Percentiles rank a stretch among this genome's conserved stretches.
phyloP scores from a whole-genome alignment of 2,329 filamentous ascomycete species.

The Periconia sp. region DNA sequence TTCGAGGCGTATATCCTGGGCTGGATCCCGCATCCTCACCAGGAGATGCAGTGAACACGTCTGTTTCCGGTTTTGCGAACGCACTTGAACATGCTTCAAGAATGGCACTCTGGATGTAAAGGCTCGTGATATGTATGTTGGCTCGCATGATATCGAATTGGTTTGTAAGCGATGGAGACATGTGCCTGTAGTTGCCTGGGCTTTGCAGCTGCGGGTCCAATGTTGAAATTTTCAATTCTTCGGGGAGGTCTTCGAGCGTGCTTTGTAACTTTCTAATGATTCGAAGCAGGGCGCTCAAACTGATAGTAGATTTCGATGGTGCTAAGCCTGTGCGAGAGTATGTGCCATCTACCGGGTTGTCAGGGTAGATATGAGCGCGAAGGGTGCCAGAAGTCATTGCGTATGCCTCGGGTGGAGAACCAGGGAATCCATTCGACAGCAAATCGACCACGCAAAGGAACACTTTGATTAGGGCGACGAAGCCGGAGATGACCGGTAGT shows the following conservation, averaged over 20 bases:
- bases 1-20: conserved; percentile 10
- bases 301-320: conserved; percentile 10
- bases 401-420: conserved; percentile 17
- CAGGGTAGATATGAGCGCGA: conserved; percentile 6
- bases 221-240: conserved; percentile 13
- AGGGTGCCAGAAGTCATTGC: conserved; percentile 19
- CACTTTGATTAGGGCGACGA: conserved; percentile 18
- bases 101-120: conserved; percentile 22
- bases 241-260: conserved; percentile 15
- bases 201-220: conserved; percentile 13
- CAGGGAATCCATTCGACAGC: conserved; percentile 20
- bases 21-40: conserved; percentile 10
- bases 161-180: conserved; percentile 2
- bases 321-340: neutral
- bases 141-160: conserved; percentile 23
- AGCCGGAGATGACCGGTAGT: conserved; percentile 18
- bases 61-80: conserved; percentile 10
- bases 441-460: conserved; percentile 22
- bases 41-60: conserved; percentile 5
- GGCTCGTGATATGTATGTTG: conserved; percentile 22
- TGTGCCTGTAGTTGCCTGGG: neutral
- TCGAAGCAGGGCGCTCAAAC: conserved; percentile 15
- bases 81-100: conserved; percentile 19
- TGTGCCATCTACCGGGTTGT: conserved; percentile 1
- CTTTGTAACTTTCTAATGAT: conserved; percentile 19